Conservation (phyloP, 2,329 filamentous ascomycete species). For the Claviceps capensis region DNA sequence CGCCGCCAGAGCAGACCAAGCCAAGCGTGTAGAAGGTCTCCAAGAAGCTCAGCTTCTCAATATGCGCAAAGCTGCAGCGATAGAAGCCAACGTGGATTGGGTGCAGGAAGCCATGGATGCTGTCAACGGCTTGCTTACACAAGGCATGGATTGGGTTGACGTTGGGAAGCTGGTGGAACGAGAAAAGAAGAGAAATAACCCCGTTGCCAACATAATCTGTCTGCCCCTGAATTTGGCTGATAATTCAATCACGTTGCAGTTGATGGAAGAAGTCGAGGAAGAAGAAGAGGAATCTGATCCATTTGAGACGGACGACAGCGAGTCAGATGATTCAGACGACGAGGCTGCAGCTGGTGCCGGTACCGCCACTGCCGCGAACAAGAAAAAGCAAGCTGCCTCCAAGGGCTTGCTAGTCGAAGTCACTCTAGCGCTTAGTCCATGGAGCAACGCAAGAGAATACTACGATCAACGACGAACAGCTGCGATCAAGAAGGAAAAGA, state of each 20-base stretch:
- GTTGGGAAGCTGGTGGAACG: slow-evolving; percentile 79
- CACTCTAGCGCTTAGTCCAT: slow-evolving; percentile 67
- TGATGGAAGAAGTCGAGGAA: slow-evolving; percentile 56
- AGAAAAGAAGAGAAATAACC: slow-evolving; percentile 68
- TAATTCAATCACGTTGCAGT: slow-evolving; percentile 68
- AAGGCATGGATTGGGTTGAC: slow-evolving; percentile 96
- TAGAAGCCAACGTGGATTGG: slow-evolving; percentile 78
- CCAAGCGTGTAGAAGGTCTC: slow-evolving; percentile 70
- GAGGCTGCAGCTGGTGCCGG: slow-evolving; percentile 10
- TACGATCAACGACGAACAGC: slow-evolving; percentile 80
- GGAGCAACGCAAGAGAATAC: slow-evolving; percentile 82
- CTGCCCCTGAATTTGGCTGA: slow-evolving; percentile 82
- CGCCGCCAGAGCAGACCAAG: slow-evolving; percentile 70
- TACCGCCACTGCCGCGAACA: slow-evolving; percentile 13
- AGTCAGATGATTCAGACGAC: slow-evolving; percentile 20
- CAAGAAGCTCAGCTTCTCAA: slow-evolving; percentile 73
- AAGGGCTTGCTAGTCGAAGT: slow-evolving; percentile 64
- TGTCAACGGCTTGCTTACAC: slow-evolving; percentile 77
- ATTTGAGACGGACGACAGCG: slow-evolving; percentile 56
- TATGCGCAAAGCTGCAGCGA: slow-evolving; percentile 74
- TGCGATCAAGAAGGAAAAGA: slow-evolving; percentile 78
- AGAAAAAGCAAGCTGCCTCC: slow-evolving; percentile 29
- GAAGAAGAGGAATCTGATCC: slow-evolving; percentile 45
- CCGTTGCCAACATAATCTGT: slow-evolving; percentile 76
- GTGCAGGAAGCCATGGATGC: slow-evolving; percentile 89